A percentile compares a stretch with the other conserved stretches of the same genome.
phyloP scores from a whole-genome alignment of 2,329 filamentous ascomycete genomes.

The Aureobasidium sp. region DNA sequence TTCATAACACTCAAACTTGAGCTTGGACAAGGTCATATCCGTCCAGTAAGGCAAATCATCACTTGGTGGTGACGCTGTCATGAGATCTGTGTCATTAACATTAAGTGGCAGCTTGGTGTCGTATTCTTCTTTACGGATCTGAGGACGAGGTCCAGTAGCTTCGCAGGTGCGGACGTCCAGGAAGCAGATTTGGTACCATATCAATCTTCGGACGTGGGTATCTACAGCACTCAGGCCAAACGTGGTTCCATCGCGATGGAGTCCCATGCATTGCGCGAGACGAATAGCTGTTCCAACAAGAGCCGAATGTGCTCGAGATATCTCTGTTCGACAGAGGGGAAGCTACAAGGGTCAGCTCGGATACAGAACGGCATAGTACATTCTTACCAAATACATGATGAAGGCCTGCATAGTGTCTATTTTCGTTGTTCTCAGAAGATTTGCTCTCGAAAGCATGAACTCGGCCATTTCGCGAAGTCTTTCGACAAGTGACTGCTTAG shows the following conservation, averaged over 20 bases:
- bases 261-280: conserved; percentile 68
- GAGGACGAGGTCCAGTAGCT: conserved; percentile 61
- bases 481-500: conserved; percentile 50
- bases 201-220: conserved; percentile 59
- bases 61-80: conserved; percentile 30
- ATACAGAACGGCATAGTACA: neutral
- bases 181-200: conserved; percentile 74
- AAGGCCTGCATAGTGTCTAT: conserved; percentile 70
- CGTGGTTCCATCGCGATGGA: conserved; percentile 61
- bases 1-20: conserved; percentile 65
- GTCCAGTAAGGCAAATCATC: conserved; percentile 53
- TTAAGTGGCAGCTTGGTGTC: conserved; percentile 66
- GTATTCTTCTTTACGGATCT: conserved; percentile 66
- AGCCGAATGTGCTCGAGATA: conserved; percentile 65
- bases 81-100: conserved; percentile 57
- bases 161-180: conserved; percentile 68
- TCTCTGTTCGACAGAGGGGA: conserved; percentile 61
- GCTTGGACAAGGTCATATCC: conserved; percentile 56
- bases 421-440: conserved; percentile 62
- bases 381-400: conserved; percentile 63
- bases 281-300: conserved; percentile 63
- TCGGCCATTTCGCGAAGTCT: conserved; percentile 60
- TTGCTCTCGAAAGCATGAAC: conserved; percentile 57
- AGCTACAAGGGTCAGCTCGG: conserved; percentile 40
- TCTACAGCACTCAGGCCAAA: conserved; percentile 61